phyloP scores from a whole-genome alignment of 345 rosid genomes.

The Brassica nigra region DNA sequence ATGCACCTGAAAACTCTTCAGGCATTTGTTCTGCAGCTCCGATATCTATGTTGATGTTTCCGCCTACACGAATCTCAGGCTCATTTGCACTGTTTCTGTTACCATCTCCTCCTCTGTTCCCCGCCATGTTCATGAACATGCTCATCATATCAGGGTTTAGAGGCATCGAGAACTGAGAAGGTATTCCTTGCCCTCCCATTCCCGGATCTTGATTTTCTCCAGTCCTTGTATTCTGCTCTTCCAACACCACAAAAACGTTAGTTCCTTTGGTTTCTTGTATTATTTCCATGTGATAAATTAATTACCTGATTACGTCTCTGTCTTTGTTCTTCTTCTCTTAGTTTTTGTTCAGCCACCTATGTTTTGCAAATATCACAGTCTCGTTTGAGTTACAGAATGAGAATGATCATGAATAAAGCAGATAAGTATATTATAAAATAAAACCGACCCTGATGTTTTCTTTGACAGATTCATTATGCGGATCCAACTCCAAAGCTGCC shows the following conservation, averaged over 20 bases:
- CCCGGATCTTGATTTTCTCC: slow-evolving; percentile 25
- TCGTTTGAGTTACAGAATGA: neutral
- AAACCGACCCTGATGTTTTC: slow-evolving; percentile 73
- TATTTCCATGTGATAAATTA: neutral
- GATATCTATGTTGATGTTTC: slow-evolving; percentile 32
- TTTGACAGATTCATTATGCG: slow-evolving; percentile 66
- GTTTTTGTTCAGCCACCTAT: slow-evolving; percentile 71
- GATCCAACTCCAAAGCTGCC: slow-evolving; percentile 82
- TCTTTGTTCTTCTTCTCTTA: slow-evolving; percentile 58
- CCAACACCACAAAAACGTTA: slow-evolving; percentile 23
- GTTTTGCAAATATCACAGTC: slow-evolving; percentile 28
- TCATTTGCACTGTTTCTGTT: slow-evolving; percentile 22
- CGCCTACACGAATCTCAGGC: slow-evolving; percentile 36
- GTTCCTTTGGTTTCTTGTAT: neutral
- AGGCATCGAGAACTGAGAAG: slow-evolving; percentile 36
- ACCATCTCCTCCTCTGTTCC: slow-evolving; percentile 28
- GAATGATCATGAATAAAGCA: neutral
- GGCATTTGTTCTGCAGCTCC: slow-evolving; percentile 35
- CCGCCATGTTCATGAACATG: slow-evolving; percentile 46
- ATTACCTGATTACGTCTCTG: slow-evolving; percentile 58
- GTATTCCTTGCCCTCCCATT: slow-evolving; percentile 28
- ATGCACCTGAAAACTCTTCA: slow-evolving; percentile 56
- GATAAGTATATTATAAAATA: neutral
- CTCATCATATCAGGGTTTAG: slow-evolving; percentile 30
- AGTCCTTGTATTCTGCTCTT: slow-evolving; percentile 25